phyloP scores from a whole-genome alignment of 1,284 basidiomycete genomes.

The Xerocomus amazonicus region DNA sequence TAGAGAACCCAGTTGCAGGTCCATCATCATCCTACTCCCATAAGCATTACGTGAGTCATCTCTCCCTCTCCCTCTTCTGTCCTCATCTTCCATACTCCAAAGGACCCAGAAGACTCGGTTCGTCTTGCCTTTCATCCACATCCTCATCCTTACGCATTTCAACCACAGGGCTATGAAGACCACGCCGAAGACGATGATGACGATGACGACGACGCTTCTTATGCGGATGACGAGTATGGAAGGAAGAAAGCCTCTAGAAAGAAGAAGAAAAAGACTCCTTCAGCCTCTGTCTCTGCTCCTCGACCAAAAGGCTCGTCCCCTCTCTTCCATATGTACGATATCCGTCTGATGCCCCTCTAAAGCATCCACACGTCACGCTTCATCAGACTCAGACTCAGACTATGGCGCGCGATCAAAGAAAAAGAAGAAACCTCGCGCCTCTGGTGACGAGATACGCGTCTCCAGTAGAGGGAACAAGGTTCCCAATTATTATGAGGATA shows the following conservation, averaged over 20 bases:
- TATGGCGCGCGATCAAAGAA: slow-evolving; percentile 85
- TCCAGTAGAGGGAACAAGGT: slow-evolving; percentile 79
- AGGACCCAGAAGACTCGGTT: slow-evolving; percentile 70
- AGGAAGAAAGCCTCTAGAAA: slow-evolving; percentile 65
- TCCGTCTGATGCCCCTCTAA: slow-evolving; percentile 36
- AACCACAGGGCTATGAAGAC: slow-evolving; percentile 64
- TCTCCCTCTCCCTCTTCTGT: background rate
- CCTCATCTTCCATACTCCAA: slow-evolving; percentile 15
- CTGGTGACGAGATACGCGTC: slow-evolving; percentile 69
- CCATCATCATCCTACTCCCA: slow-evolving; percentile 28
- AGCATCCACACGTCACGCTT: slow-evolving; percentile 43
- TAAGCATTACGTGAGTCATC: slow-evolving; percentile 26
- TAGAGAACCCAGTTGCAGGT: slow-evolving; percentile 34
- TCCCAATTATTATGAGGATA: slow-evolving; percentile 83
- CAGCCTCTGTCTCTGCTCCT: slow-evolving; percentile 41
- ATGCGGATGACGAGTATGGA: slow-evolving; percentile 71
- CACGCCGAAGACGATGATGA: slow-evolving; percentile 49
- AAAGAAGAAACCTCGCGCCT: slow-evolving; percentile 67
- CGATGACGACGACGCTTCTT: slow-evolving; percentile 69
- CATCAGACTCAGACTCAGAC: slow-evolving; percentile 82
- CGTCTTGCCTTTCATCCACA: slow-evolving; percentile 29
- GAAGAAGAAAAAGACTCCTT: slow-evolving; percentile 53
- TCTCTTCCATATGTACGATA: slow-evolving; percentile 11
- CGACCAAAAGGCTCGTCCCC: slow-evolving; percentile 55
- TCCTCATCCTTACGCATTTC: slow-evolving; percentile 24